Conservation (phyloP, 805 yeast genomes). For the Candida nitratophila region DNA sequence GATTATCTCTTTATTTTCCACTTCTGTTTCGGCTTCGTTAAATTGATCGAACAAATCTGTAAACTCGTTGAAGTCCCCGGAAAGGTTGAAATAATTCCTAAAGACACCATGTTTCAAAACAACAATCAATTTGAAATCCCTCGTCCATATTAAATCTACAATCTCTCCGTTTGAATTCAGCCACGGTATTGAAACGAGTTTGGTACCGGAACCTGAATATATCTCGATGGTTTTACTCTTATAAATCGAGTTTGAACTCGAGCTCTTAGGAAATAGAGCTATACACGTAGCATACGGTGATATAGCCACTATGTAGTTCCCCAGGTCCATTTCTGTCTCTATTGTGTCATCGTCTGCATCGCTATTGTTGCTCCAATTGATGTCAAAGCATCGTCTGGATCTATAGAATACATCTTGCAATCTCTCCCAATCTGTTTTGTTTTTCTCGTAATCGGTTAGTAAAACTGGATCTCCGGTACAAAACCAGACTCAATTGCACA, state of each 20-base stretch:
- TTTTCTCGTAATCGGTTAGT: constrained; percentile 27
- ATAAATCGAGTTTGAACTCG: background rate
- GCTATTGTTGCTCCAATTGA: constrained; percentile 37
- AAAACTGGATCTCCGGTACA: too few species aligned
- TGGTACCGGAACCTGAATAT: constrained; percentile 27
- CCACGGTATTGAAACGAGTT: constrained; percentile 29
- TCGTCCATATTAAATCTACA: constrained; percentile 45
- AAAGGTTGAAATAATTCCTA: constrained; percentile 57
- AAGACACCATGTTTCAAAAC: constrained; percentile 45
- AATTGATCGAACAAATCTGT: constrained; percentile 28
- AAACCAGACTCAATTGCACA: constrained; percentile 1
- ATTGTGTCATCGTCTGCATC: background rate
- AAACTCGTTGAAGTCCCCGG: constrained; percentile 58
- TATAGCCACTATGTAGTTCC: constrained; percentile 38
- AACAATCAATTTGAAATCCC: constrained; percentile 47
- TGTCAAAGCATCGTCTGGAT: constrained; percentile 46
- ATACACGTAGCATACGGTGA: constrained; percentile 50
- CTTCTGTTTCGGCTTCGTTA: background rate
- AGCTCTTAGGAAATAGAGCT: constrained; percentile 37
- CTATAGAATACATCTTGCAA: constrained; percentile 65
- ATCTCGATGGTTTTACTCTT: constrained; percentile 18
- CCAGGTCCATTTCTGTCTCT: constrained; percentile 25
- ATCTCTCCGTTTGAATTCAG: constrained; percentile 46
- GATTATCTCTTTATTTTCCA: constrained; percentile 11
- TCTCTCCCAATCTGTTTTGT: constrained; percentile 66